These are phyloP conservation scores for Lactarius quietus DNA, from an alignment of 768 basidiomycete species.

Conservation along the genomic window DNA sequence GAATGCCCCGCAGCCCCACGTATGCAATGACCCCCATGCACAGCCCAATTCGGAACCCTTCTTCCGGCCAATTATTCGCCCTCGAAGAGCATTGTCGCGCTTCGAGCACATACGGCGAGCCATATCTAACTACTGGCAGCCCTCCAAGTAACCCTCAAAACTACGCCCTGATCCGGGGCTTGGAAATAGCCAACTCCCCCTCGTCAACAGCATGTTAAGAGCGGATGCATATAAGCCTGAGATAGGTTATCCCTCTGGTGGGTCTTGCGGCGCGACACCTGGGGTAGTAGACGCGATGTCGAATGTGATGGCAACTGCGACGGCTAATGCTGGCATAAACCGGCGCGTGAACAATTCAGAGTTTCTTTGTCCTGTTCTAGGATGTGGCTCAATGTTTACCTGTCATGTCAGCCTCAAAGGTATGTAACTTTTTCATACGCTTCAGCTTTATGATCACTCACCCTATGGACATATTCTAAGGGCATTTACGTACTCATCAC, in stretches of 20 bases:
- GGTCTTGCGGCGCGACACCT: slow-evolving; percentile 22
- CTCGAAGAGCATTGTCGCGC: slow-evolving; percentile 43
- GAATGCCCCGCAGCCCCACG: too few species aligned
- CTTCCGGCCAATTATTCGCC: slow-evolving; percentile 36
- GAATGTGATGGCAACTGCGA: slow-evolving; percentile 89
- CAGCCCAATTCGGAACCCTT: slow-evolving; percentile 41
- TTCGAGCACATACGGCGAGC: slow-evolving; percentile 39
- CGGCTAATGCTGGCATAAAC: slow-evolving; percentile 80
- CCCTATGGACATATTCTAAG: slow-evolving; percentile 36
- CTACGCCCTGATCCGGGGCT: slow-evolving; percentile 42
- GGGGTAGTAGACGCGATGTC: slow-evolving; percentile 46
- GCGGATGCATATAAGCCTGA: slow-evolving; percentile 6
- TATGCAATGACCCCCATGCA: slow-evolving; percentile 37
- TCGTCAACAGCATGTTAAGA: neutral
- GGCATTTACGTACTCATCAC: slow-evolving; percentile 89
- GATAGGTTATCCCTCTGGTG: slow-evolving; percentile 15
- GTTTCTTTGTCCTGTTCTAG: slow-evolving; percentile 89
- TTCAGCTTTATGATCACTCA: neutral
- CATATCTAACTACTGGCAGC: slow-evolving; percentile 24
- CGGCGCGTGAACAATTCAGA: slow-evolving; percentile 85
- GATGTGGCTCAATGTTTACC: slow-evolving; percentile 95
- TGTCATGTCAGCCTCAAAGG: slow-evolving; percentile 92
- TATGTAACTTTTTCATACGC: slow-evolving; percentile 36
- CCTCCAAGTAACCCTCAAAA: slow-evolving; percentile 31
- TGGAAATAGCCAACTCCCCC: neutral